Conservation (phyloP, 495 filamentous ascomycete species). For the Penicillium lagena region DNA sequence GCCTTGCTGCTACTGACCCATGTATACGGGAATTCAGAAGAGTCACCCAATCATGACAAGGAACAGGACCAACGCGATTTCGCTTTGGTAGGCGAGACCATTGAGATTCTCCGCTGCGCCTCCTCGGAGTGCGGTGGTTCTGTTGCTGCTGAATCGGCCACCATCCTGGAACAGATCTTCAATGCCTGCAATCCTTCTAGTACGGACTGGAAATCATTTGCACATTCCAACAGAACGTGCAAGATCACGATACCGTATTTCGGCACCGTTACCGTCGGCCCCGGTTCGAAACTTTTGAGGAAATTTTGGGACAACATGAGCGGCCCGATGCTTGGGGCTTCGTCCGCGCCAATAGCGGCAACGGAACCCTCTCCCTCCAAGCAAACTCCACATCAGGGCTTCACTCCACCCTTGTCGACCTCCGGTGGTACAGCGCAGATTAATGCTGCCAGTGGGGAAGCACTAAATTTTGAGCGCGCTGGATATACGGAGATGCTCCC, state of each 20-base stretch:
- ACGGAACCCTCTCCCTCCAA: background rate
- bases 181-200: constrained; percentile 1
- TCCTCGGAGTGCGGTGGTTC: constrained; percentile 34
- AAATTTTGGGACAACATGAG: too few species aligned
- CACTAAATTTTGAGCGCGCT: background rate
- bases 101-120: constrained; percentile 34
- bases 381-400: constrained; percentile 9
- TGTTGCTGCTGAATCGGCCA: constrained; percentile 41
- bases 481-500: constrained; percentile 8
- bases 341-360: background rate
- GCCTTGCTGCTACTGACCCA: constrained; percentile 44
- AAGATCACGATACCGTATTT: constrained; percentile 42
- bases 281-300: constrained; percentile 20
- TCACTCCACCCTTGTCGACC: constrained; percentile 22
- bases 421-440: constrained; percentile 2
- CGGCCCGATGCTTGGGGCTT: background rate
- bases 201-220: background rate
- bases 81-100: constrained; percentile 32
- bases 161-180: constrained; percentile 35
- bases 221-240: constrained; percentile 2
- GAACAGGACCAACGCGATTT: constrained; percentile 40
- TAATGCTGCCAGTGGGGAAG: background rate
- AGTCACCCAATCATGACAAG: constrained; percentile 11
- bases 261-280: constrained; percentile 31
- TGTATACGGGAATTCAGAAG: constrained; percentile 33